Evolutionary conservation across 495 filamentous ascomycete genomes (phyloP).

Genomic region (Pseudevernia furfuracea): DNA sequence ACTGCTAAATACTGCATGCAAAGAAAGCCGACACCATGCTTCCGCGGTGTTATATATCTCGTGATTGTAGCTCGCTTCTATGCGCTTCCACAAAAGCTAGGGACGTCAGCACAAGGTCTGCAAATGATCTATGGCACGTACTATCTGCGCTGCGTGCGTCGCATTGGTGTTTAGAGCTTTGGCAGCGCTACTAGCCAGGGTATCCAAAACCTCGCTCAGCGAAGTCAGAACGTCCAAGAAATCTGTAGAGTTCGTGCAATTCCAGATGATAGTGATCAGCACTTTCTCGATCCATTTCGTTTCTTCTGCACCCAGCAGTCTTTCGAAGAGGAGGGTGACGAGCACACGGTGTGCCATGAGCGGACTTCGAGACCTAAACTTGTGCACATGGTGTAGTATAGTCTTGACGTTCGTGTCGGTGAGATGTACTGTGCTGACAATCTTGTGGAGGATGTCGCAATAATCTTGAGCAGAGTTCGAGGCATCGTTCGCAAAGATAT

Average conservation of each 20-base stretch:
- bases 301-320: conserved; percentile 36
- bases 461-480: conserved; percentile 40
- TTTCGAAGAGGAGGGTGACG: conserved; percentile 40
- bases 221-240: conserved; percentile 23
- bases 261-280: conserved; percentile 55
- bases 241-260: conserved; percentile 37
- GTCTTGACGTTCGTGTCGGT: conserved; percentile 60
- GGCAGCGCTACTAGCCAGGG: conserved; percentile 30
- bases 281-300: conserved; percentile 55
- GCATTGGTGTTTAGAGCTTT: conserved; percentile 44
- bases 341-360: conserved; percentile 21
- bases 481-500: conserved; percentile 44
- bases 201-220: conserved; percentile 36
- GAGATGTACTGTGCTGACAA: conserved; percentile 50
- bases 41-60: conserved; percentile 48
- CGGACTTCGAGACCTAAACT: conserved; percentile 45
- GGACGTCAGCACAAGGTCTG: conserved; percentile 3
- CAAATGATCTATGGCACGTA: conserved; percentile 31
- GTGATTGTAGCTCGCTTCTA: conserved; percentile 50
- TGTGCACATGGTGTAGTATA: conserved; percentile 61
- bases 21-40: conserved; percentile 65
- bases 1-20: conserved; percentile 56
- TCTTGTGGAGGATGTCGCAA: conserved; percentile 41
- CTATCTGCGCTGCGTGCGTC: conserved; percentile 63
- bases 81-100: conserved; percentile 70